Percentiles rank a stretch among this genome's conserved stretches.
These are phyloP conservation scores for Flammula alnicola DNA, from an alignment of 1,284 basidiomycete species.

Conservation along the genomic window DNA sequence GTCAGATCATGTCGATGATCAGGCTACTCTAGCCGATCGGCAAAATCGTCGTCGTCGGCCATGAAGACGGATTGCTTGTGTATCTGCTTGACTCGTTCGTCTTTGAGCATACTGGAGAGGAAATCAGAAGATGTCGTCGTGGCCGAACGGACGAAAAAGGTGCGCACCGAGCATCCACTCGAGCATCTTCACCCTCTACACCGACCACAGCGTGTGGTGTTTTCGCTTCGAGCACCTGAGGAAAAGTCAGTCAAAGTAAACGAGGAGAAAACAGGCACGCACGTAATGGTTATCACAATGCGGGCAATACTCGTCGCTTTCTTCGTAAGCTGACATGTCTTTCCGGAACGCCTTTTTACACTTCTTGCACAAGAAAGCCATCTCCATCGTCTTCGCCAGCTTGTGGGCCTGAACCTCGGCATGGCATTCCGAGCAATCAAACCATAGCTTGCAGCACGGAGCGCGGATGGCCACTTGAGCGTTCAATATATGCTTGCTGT, in stretches of 20 bases:
- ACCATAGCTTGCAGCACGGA: conserved; percentile 95
- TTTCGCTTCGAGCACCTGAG: conserved; percentile 91
- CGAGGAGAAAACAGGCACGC: conserved; percentile 31
- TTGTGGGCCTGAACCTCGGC: conserved; percentile 80
- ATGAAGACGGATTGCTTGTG: conserved; percentile 40
- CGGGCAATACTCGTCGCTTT: conserved; percentile 97
- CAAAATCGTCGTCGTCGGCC: conserved; percentile 38
- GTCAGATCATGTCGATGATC: neutral
- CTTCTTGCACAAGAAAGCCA: conserved; percentile 97
- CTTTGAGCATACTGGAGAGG: conserved; percentile 48
- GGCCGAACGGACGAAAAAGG: neutral
- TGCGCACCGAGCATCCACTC: conserved; percentile 85
- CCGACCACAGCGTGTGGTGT: conserved; percentile 85
- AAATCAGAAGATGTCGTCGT: neutral
- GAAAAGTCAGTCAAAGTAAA: neutral
- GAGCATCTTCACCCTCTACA: conserved; percentile 89
- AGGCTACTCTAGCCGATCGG: conserved; percentile 37
- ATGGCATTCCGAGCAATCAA: conserved; percentile 95
- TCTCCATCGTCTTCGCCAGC: conserved; percentile 82
- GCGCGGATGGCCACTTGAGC: conserved; percentile 93
- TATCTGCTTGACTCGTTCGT: conserved; percentile 45
- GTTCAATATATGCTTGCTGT: conserved; percentile 91
- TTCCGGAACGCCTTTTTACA: conserved; percentile 98
- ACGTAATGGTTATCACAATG: conserved; percentile 99
- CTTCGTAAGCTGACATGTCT: conserved; percentile 90